phyloP scores from a whole-genome alignment of 805 yeast species.

The Starmerella gropengiesseri region DNA sequence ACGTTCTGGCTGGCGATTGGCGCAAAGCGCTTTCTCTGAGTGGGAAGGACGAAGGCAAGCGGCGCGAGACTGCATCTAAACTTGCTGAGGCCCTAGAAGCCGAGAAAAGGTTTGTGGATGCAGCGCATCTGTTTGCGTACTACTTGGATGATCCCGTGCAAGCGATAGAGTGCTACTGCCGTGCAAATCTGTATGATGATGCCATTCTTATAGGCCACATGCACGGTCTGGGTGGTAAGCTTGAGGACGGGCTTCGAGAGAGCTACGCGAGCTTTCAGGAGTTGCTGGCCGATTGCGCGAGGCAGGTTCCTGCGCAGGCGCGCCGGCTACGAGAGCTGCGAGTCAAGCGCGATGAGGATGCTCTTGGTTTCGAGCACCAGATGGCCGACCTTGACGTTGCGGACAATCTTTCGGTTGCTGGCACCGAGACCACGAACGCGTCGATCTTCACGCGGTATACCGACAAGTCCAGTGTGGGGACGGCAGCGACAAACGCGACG shows the following conservation, averaged over 20 bases:
- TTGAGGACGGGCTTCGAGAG: slow-evolving; percentile 66
- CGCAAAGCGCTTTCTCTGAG: slow-evolving; percentile 60
- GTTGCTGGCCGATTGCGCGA: slow-evolving; percentile 81
- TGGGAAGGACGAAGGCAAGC: slow-evolving; percentile 30
- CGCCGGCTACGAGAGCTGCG: slow-evolving; percentile 75
- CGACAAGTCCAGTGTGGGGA: slow-evolving; percentile 78
- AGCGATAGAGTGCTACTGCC: slow-evolving; percentile 60
- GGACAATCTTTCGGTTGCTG: slow-evolving; percentile 89
- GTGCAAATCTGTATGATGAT: slow-evolving; percentile 59
- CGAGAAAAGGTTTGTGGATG: slow-evolving; percentile 54
- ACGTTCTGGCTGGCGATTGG: slow-evolving; percentile 67
- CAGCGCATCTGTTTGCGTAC: slow-evolving; percentile 62
- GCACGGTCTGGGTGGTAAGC: slow-evolving; percentile 31
- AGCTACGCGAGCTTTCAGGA: slow-evolving; percentile 84
- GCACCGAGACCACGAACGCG: slow-evolving; percentile 85
- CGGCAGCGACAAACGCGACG: slow-evolving; percentile 93
- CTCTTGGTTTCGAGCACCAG: slow-evolving; percentile 70
- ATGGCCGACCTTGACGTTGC: slow-evolving; percentile 44
- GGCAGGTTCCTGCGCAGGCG: slow-evolving; percentile 75
- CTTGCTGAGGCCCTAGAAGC: slow-evolving; percentile 52
- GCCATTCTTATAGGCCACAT: slow-evolving; percentile 56
- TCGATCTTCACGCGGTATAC: slow-evolving; percentile 93
- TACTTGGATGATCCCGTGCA: slow-evolving; percentile 51
- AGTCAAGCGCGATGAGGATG: slow-evolving; percentile 71
- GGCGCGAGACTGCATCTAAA: slow-evolving; percentile 40